phyloP scores from a whole-genome alignment of 345 rosid species.

The Eucalyptus curtisii region DNA sequence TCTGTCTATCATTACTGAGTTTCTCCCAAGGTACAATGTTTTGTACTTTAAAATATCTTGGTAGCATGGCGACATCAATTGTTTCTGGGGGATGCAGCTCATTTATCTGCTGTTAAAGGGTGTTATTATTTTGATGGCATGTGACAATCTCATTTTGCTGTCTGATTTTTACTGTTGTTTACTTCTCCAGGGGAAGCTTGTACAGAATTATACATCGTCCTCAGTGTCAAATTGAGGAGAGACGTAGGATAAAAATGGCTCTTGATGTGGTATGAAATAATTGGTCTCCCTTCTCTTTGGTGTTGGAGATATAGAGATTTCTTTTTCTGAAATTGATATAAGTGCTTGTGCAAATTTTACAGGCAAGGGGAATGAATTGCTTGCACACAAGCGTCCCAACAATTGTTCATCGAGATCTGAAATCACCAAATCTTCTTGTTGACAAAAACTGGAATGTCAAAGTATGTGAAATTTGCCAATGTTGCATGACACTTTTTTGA shows the following conservation, averaged over 20 bases:
- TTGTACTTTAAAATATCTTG: neutral
- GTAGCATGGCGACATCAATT: neutral
- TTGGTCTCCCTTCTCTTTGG: neutral
- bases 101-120: neutral
- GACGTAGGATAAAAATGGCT: conserved; percentile 94
- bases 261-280: conserved; percentile 83
- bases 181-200: conserved; percentile 77
- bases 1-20: conserved; percentile 92
- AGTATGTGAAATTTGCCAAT: conserved; percentile 17
- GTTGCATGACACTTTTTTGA: neutral
- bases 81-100: neutral
- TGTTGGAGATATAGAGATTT: neutral
- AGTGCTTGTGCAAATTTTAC: conserved; percentile 4
- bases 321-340: neutral
- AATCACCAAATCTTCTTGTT: conserved; percentile 97
- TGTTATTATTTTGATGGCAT: neutral
- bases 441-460: conserved; percentile 99
- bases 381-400: conserved; percentile 92
- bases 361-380: conserved; percentile 99
- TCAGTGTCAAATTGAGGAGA: conserved; percentile 84
- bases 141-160: neutral
- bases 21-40: conserved; percentile 73
- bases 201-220: conserved; percentile 91
- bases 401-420: conserved; percentile 96
- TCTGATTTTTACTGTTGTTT: neutral